Base-by-base conservation (phyloP, 306 rosid species). In the Sechiopsis laciniata region DNA sequence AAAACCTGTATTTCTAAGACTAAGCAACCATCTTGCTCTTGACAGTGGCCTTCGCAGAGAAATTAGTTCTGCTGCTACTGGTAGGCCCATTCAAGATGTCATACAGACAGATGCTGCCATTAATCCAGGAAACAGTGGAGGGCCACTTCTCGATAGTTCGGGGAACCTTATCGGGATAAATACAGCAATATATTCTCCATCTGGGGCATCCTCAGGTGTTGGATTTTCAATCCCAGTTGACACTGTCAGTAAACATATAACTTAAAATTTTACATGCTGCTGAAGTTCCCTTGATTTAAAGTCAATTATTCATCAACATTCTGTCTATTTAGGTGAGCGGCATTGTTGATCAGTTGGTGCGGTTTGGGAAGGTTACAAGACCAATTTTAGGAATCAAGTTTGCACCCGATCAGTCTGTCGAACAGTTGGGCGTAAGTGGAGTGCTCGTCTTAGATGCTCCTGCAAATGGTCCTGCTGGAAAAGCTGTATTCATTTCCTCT, bases 91-190 rank as follows among this genome's bases (percentile, higher is more conserved):
- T 78, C 99, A 95, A 84, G 99, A 95, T 77, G 99, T 95, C 62
- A 95, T 95, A 75, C 99, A 95, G 85, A 95, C 96, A n/a, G 99
- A 91, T 87, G 99, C 99, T 79, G 99, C 99, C 57, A 95, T 95
- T 81, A 95, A 95, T 80, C 99, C 99, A 3, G 99, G 99, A 24
- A 95, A 95, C 75, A 95, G 99, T 76, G 99, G 99, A 63, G 99
- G 99, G 14, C 99, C 99, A 56, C 99, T 95, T 74, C 87, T 95
- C 46, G 99, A 95, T 82, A 95, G 99, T 84, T 72, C 99, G 3
- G 99, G 97, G 64, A 95, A 76, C 78, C 97, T 95, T 74, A 95
- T 95, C 7, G 99, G 99, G 60, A 91, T 95, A 78, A 95, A 95
- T 76, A 95, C 97, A 13, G 99, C 99, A 8, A 91, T 95, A 83